Conservation (phyloP, 2,329 filamentous ascomycete species). For the Penicillium sp. region DNA sequence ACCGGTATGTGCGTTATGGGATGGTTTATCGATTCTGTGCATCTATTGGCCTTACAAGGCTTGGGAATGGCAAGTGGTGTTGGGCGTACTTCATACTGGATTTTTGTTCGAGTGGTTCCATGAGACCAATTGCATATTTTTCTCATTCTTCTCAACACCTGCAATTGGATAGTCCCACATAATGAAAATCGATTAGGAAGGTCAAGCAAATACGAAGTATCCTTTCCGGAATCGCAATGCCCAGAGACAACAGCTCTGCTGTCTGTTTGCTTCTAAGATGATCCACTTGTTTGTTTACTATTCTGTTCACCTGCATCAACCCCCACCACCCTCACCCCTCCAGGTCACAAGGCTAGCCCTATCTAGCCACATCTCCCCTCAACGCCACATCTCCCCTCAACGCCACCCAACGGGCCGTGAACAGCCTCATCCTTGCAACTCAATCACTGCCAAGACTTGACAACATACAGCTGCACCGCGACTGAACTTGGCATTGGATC, state of each 20-base stretch:
- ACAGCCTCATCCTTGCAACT: slow-evolving; percentile 1
- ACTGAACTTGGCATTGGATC: slow-evolving; percentile 1
- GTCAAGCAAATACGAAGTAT: not conserved
- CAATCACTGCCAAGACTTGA: slow-evolving; percentile 10
- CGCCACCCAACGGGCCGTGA: slow-evolving; percentile 2
- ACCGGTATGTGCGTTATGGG: slow-evolving; percentile 19
- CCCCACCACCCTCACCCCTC: not conserved
- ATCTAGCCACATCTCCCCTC: slow-evolving; percentile 5
- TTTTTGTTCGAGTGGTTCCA: not conserved
- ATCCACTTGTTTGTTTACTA: not conserved
- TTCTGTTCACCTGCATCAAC: not conserved
- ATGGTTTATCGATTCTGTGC: slow-evolving; percentile 17
- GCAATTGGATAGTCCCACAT: no score
- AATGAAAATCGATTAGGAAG: not conserved
- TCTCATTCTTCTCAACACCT: not conserved
- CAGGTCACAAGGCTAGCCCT: slow-evolving; percentile 9
- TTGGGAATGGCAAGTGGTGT: slow-evolving; percentile 21
- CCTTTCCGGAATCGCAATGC: no score
- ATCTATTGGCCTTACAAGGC: slow-evolving; percentile 15
- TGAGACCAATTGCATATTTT: slow-evolving; percentile 11
- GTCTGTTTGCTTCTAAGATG: not conserved
- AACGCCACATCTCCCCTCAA: slow-evolving; percentile 1
- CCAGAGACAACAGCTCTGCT: no score
- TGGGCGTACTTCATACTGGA: slow-evolving; percentile 15
- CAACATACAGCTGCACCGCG: slow-evolving; percentile 10